These are phyloP conservation scores for Schwanniomyces pseudopolymorphus DNA, from an alignment of 805 yeast species.

Conservation along the genomic window DNA sequence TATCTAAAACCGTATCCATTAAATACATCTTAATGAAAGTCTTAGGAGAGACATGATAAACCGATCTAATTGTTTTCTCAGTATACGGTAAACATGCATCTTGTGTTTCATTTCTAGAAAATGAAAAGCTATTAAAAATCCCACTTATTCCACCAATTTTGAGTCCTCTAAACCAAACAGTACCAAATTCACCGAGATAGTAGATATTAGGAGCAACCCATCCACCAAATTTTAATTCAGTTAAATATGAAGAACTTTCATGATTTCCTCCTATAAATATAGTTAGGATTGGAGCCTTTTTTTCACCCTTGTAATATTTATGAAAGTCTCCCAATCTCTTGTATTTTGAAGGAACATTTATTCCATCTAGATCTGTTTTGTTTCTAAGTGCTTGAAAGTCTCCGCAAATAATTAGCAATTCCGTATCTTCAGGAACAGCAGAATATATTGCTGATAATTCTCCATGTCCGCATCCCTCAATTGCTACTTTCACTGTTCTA, in stretches of 20 bases:
- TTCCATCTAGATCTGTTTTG: slow-evolving; percentile 59
- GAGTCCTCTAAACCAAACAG: slow-evolving; percentile 72
- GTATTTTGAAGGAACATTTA: slow-evolving; percentile 81
- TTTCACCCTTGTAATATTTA: slow-evolving; percentile 60
- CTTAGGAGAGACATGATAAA: slow-evolving; percentile 71
- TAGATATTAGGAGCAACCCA: slow-evolving; percentile 90
- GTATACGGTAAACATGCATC: slow-evolving; percentile 51
- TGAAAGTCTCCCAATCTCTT: slow-evolving; percentile 76
- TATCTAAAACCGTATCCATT: slow-evolving; percentile 39
- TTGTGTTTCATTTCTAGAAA: slow-evolving; percentile 39
- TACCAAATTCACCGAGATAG: slow-evolving; percentile 77
- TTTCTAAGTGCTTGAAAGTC: slow-evolving; percentile 85
- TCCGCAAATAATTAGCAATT: slow-evolving; percentile 73
- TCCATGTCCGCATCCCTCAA: slow-evolving; percentile 93
- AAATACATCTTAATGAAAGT: slow-evolving; percentile 58
- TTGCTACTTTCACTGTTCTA: slow-evolving; percentile 47
- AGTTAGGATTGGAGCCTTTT: slow-evolving; percentile 71
- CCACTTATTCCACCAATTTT: slow-evolving; percentile 85
- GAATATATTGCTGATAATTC: slow-evolving; percentile 60
- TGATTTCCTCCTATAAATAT: slow-evolving; percentile 94
- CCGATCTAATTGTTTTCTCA: slow-evolving; percentile 48
- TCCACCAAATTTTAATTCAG: slow-evolving; percentile 80
- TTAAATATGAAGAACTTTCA: slow-evolving; percentile 78
- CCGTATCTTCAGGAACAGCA: slow-evolving; percentile 15
- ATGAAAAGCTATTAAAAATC: slow-evolving; percentile 54